These are phyloP conservation scores for Ogataea salicorniae DNA, from an alignment of 805 yeast species.

Conservation along the genomic window DNA sequence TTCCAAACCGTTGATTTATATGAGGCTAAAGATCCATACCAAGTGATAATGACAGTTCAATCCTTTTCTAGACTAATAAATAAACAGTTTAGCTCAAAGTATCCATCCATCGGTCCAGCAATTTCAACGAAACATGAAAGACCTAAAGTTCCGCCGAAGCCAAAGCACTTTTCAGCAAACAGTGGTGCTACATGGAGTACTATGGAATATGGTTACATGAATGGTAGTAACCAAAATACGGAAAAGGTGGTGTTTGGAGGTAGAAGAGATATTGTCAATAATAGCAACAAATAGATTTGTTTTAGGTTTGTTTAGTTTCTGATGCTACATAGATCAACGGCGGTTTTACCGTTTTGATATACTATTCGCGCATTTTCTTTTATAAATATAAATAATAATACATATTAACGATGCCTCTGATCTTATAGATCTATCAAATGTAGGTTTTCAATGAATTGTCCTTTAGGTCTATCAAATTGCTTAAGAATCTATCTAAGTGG, in stretches of 20 bases:
- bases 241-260: slow-evolving; percentile 53
- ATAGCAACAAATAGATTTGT: background rate
- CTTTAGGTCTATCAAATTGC: slow-evolving; percentile 17
- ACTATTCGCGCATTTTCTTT: too few species aligned
- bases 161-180: slow-evolving; percentile 35
- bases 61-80: slow-evolving; percentile 69
- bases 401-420: too few species aligned
- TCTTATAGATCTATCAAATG: background rate
- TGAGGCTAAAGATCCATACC: slow-evolving; percentile 72
- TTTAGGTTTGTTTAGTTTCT: too few species aligned
- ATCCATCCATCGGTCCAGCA: slow-evolving; percentile 56
- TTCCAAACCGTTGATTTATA: slow-evolving; percentile 75
- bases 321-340: too few species aligned
- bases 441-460: slow-evolving; percentile 1
- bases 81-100: slow-evolving; percentile 39
- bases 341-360: too few species aligned
- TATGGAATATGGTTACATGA: slow-evolving; percentile 54
- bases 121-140: slow-evolving; percentile 43
- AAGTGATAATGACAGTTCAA: slow-evolving; percentile 67
- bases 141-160: slow-evolving; percentile 52
- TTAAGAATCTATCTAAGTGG: slow-evolving; percentile 24
- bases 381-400: too few species aligned
- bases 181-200: slow-evolving; percentile 48
- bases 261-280: slow-evolving; percentile 38
- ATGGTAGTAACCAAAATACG: slow-evolving; percentile 49